Conservation (phyloP, 805 yeast species). For the Starmerella bombicola region DNA sequence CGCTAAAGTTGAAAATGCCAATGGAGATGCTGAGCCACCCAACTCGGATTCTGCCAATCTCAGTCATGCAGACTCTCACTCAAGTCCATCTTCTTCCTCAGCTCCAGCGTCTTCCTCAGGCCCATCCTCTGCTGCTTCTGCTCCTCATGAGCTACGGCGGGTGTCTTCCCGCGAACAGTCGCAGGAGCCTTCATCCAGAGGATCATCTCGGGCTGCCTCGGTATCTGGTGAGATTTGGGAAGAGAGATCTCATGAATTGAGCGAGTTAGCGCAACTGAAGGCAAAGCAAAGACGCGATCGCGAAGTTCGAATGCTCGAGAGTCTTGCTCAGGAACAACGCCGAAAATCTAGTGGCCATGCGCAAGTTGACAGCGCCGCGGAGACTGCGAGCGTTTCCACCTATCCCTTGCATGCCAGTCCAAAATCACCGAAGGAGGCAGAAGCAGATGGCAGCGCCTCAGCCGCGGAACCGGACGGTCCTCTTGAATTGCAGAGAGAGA, state of each 20-base stretch:
- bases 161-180: too few relatives aligned
- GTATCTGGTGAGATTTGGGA: conserved; percentile 8
- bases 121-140: too few relatives aligned
- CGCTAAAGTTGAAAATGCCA: neutral
- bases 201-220: too few relatives aligned
- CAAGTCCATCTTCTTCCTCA: too few relatives aligned
- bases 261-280: conserved; percentile 18
- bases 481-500: neutral
- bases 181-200: too few relatives aligned
- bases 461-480: neutral
- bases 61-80: too few relatives aligned
- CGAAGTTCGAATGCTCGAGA: conserved; percentile 26
- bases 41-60: too few relatives aligned
- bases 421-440: conserved; percentile 12
- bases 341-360: conserved; percentile 9
- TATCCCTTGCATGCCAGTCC: neutral
- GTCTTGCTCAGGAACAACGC: conserved; percentile 26
- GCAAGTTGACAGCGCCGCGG: neutral
- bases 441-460: neutral
- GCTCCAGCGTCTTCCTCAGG: too few relatives aligned
- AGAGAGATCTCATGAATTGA: conserved; percentile 16
- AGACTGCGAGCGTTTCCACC: neutral
- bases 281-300: conserved; percentile 28
- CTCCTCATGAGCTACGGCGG: too few relatives aligned
- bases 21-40: too few relatives aligned